Evolutionary conservation across 2,329 filamentous ascomycete species (phyloP).

Genomic region (Neobulgaria alba): DNA sequence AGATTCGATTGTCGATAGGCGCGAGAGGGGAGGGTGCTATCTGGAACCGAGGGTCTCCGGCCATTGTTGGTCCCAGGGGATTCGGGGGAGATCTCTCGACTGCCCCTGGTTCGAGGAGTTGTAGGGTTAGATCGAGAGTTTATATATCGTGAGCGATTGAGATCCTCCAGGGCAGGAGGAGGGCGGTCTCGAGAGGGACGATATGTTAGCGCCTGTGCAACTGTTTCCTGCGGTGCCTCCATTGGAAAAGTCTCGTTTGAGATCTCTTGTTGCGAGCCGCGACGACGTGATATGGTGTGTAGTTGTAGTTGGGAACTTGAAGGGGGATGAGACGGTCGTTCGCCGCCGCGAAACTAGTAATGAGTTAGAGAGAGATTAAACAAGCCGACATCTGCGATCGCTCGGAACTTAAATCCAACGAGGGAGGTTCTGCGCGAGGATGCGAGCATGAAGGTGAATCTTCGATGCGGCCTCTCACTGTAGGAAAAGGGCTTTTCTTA

Average conservation of each 20-base stretch:
- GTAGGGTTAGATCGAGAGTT: constrained; percentile 22
- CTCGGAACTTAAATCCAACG: too few species aligned
- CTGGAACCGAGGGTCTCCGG: constrained; percentile 21
- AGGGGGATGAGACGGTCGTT: constrained; percentile 24
- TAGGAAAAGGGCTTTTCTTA: constrained; percentile 10
- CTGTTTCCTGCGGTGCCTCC: constrained; percentile 18
- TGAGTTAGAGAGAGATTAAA: constrained; percentile 14
- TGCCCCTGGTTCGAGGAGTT: constrained; percentile 19
- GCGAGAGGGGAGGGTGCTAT: constrained; percentile 18
- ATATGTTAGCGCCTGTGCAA: constrained; percentile 23
- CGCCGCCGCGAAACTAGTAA: constrained; percentile 22
- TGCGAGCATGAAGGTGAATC: too few species aligned
- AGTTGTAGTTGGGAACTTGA: constrained; percentile 12
- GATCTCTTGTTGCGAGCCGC: constrained; percentile 23
- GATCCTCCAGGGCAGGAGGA: constrained; percentile 13
- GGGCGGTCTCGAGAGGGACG: constrained; percentile 18
- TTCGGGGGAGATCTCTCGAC: constrained; percentile 24
- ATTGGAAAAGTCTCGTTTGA: constrained; percentile 13
- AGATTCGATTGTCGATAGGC: constrained; percentile 28
- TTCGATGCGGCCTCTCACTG: too few species aligned
- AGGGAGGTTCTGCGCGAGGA: too few species aligned
- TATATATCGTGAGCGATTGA: constrained; percentile 20
- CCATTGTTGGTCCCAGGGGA: constrained; percentile 17
- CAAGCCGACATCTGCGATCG: too few species aligned
- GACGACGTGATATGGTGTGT: constrained; percentile 19